Base-by-base conservation (phyloP, 805 yeast genomes). In the Sporopachydermia quercuum region DNA sequence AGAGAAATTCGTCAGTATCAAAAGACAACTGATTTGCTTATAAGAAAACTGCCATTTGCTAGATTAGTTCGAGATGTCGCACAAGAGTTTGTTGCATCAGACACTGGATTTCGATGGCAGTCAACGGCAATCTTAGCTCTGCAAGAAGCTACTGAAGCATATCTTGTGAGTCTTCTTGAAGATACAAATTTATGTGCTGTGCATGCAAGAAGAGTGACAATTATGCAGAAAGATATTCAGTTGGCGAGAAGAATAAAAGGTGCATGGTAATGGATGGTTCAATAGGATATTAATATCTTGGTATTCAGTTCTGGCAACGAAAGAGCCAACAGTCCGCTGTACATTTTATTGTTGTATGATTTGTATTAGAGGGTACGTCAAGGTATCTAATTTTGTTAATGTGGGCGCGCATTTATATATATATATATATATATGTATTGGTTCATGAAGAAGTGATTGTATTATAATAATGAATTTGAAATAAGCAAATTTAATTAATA, bases 121-220 rank as follows among this genome's bases (percentile, higher is more conserved):
- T 71, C 80, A 16, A 72, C 78, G 53, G 91, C 89, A 1, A 66
- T 81, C 11, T 51, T 80, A 55, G 89, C 89, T 3, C 58, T 81
- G 23, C 93, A 81, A 52, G 93, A 81, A 52, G 89, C 89, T 1
- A 68, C 81, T 38, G 93, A 81, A 52, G 87, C 89, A 1, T 81
- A 74, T 45, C 55, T 81, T 44, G 77, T 80, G 8, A 80, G 80
- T 40, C 58, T 81, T 33, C 61, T 81, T 39, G 91, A 81, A 51
- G 91, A 81, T 53, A 80, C 87, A 3, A 81, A 81, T 49, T 53
- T 80, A 33, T 65, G 84, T 55, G 91, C 91, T 11, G 59, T 81
- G 33, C 91, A 81, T 56, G 87, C 86, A 1, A 79, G 76, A 51
- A 60, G 93, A 48, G 85, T 81, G n/a, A 81, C 93, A 0, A 78